phyloP scores from a whole-genome alignment of 108 stramenopile genomes.

The Nitzschia sp. region DNA sequence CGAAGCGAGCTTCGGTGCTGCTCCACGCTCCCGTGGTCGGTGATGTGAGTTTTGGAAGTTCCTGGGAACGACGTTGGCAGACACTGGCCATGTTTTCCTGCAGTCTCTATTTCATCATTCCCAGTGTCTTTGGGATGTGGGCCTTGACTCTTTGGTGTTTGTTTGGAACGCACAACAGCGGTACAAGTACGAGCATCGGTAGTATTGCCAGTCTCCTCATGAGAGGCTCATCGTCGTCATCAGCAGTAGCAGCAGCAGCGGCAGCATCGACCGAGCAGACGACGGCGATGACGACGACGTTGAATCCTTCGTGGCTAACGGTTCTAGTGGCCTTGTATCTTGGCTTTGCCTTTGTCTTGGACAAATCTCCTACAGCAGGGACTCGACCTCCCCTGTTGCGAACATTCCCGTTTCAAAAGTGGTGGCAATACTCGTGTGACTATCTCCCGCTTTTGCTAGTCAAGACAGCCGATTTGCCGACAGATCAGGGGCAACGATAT shows the following conservation, averaged over 20 bases:
- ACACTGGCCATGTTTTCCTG: conserved; percentile 27
- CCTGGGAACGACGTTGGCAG: conserved; percentile 21
- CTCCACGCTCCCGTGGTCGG: neutral
- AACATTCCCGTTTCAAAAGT: neutral
- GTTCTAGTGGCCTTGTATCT: conserved; percentile 11
- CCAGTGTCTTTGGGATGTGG: conserved; percentile 1
- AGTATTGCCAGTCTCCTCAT: too few species aligned
- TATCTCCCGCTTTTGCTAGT: conserved; percentile 32
- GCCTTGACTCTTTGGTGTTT: neutral
- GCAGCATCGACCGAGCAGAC: too few species aligned
- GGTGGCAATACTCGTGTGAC: conserved; percentile 26
- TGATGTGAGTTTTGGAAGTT: neutral
- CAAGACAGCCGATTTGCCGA: conserved; percentile 33
- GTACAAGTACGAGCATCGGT: too few species aligned
- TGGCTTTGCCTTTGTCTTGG: neutral
- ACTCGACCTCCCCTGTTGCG: conserved; percentile 11
- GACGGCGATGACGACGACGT: too few species aligned
- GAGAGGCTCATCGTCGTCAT: too few species aligned
- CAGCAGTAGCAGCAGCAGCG: too few species aligned
- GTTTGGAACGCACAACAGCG: neutral
- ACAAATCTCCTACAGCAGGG: conserved; percentile 13
- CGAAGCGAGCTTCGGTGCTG: neutral
- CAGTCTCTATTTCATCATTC: conserved; percentile 15
- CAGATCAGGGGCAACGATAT: conserved; percentile 7
- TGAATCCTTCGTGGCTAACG: neutral